phyloP scores from a whole-genome alignment of 1,139 yeast species.

The Saccharomyces hybrid region DNA sequence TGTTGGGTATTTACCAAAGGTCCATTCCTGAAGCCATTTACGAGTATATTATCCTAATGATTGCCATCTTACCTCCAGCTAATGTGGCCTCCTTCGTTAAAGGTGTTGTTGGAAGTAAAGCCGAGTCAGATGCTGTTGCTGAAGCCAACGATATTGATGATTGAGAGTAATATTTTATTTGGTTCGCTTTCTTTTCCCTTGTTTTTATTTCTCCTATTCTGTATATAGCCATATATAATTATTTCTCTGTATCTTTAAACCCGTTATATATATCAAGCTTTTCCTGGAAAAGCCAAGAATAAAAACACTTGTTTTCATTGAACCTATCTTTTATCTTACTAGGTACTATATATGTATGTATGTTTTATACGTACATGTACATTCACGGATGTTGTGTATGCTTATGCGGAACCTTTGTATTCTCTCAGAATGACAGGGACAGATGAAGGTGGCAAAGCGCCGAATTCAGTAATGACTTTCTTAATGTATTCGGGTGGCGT shows the following conservation, averaged over 20 bases:
- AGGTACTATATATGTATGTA: background rate
- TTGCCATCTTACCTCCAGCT: slow-evolving; percentile 83
- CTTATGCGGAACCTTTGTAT: slow-evolving; percentile 47
- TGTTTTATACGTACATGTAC: background rate
- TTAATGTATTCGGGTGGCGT: slow-evolving; percentile 93
- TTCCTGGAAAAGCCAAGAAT: background rate
- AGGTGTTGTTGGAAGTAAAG: slow-evolving; percentile 28
- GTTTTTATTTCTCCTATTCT: slow-evolving; percentile 1
- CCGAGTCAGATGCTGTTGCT: slow-evolving; percentile 14
- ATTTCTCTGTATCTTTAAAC: background rate
- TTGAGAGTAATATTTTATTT: slow-evolving; percentile 4
- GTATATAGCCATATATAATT: background rate
- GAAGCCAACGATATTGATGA: slow-evolving; percentile 24
- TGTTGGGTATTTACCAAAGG: slow-evolving; percentile 82
- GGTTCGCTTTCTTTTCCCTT: background rate
- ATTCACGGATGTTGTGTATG: background rate
- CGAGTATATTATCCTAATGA: slow-evolving; percentile 78
- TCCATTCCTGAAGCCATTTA: slow-evolving; percentile 75
- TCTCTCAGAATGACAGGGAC: slow-evolving; percentile 95
- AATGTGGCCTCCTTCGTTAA: slow-evolving; percentile 66
- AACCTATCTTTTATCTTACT: background rate
- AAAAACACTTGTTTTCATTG: background rate
- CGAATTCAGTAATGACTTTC: slow-evolving; percentile 92
- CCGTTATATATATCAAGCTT: background rate
- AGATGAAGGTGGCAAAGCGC: slow-evolving; percentile 93